Evolutionary conservation across 371 early-diverging fungal genomes (phyloP).

Genomic region (Syncephalastrum sp.): DNA sequence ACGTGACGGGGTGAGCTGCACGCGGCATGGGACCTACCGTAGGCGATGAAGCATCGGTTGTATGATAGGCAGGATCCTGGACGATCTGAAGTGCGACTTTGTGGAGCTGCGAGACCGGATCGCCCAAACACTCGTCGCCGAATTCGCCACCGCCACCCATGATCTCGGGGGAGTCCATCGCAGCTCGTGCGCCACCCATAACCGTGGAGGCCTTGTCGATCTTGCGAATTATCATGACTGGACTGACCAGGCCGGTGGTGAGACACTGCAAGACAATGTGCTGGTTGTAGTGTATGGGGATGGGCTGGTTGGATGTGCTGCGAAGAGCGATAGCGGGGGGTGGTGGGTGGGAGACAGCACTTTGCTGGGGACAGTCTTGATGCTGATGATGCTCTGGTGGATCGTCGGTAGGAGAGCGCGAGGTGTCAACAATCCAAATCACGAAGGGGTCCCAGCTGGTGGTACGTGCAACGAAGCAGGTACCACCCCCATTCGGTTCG

Average conservation of each 20-base stretch:
- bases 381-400: constrained; percentile 40
- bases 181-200: constrained; percentile 50
- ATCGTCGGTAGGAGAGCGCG: constrained; percentile 37
- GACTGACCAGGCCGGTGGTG: constrained; percentile 78
- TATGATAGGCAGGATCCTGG: constrained; percentile 33
- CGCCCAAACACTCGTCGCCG: constrained; percentile 51
- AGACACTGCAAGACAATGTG: constrained; percentile 81
- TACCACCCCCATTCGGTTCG: constrained; percentile 37
- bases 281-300: constrained; percentile 82
- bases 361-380: no score
- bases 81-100: constrained; percentile 87
- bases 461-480: constrained; percentile 79
- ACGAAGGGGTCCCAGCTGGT: constrained; percentile 86
- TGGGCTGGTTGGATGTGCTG: constrained; percentile 43
- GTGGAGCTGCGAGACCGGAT: constrained; percentile 88
- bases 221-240: constrained; percentile 81
- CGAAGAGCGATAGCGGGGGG: constrained; percentile 79
- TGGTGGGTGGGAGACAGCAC: constrained; percentile 48
- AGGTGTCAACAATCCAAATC: constrained; percentile 81
- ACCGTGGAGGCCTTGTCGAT: constrained; percentile 82
- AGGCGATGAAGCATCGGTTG: neutral
- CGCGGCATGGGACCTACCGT: constrained; percentile 26
- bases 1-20: constrained; percentile 46
- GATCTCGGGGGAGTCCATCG: neutral
- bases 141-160: constrained; percentile 42